Evolutionary conservation across 75 land plant species (phyloP), one percentile per base, ranked within the genome.

Genomic region (Adiantum capillusveneris): DNA sequence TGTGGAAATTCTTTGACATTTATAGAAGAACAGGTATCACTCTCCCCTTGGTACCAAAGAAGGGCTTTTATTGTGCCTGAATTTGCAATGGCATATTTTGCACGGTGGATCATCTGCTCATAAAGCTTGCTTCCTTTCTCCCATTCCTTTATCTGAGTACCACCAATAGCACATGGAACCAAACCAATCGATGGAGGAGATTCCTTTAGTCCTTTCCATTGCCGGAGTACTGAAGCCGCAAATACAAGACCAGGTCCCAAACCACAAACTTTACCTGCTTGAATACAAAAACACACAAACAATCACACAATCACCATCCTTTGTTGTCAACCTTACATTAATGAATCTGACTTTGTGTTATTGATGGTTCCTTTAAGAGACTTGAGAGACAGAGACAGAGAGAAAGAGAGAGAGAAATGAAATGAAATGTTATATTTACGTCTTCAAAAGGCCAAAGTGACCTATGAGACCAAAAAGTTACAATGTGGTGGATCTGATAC

Each of bases 1-100:
- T 28, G 25, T 59, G 68, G 48, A 57, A 77, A 89, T 25, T 50
- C 44, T 1, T 64, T 60, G 0, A 78, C 90, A 26, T 62, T 58
- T 1, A 60, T 27, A 6, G 57, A 29, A 9, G 29, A 1, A 9
- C 0, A 21, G 21, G 90, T 69, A 41, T 89, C 90, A 68, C 84
- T 85, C 73, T 89, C 95, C 14, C 95, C 95, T 54, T 89, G 95
- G 34, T 80, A 89, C 95, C 95, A 89, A 21, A 89, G 51, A 60
- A 89, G 0, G 0, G 78, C 86, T 60, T 57, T 78, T 16, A 85
- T 60, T 19, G 60, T 76, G 24, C 84, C 95, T 6, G 77, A 76
- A 0, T 64, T 65, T 7, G 25, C 51, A 0, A 68, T 68, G 2
- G 73, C 76, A 20, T 54, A 67, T 50, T 59, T 61, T 0, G 88